Evolutionary conservation across 176 grass and related monocot genomes (phyloP), one percentile per base, ranked within the genome.

Genomic region (Pharus latifolius): DNA sequence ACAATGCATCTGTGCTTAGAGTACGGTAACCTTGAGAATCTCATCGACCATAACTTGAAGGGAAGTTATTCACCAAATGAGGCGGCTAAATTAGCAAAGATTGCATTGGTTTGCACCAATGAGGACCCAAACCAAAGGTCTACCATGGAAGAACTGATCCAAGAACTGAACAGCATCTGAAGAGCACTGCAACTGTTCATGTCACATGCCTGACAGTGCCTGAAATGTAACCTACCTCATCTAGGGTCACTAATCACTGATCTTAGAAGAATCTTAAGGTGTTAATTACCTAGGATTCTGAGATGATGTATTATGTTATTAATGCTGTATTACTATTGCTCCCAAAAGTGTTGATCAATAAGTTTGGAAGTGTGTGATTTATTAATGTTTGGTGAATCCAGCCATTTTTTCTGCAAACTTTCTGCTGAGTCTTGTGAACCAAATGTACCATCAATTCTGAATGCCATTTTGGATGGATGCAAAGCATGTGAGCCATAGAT

Each of bases 1-100:
- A 72, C 65, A 22, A 34, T 41, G 29, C 81, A 85, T 53, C 52
- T 75, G 31, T 51, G 74, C 18, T 40, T 75, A 0, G 69, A 73
- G 13, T 56, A 47, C 2, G 34, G 35, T n/a, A 66, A 47, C 10
- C 56, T 81, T 26, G 90, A 90, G 56, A 90, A 86, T 26, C 65
- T 98, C 41, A 67, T 93, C 13, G 95, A 98, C 46, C 19, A 43
- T n/a, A 98, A 86, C 47, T 77, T 98, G 11, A 79, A 85, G 58
- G 87, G 87, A 17, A 85, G 67, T 35, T 98, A 85, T 65, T 69
- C 75, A 0, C 60, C 75, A 37, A 41, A 31, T 0, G 84, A 93
- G 73, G 87, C 81, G 8, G 72, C 78, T 54, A 91, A 65, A 41
- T 79, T 98, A 66, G 84, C 51, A 6, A 67, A 68, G 65, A 72